A percentile compares a stretch with the other conserved stretches of the same genome.
Evolutionary conservation across 768 basidiomycete genomes (phyloP).

Genomic region (Pluteus cervinus): DNA sequence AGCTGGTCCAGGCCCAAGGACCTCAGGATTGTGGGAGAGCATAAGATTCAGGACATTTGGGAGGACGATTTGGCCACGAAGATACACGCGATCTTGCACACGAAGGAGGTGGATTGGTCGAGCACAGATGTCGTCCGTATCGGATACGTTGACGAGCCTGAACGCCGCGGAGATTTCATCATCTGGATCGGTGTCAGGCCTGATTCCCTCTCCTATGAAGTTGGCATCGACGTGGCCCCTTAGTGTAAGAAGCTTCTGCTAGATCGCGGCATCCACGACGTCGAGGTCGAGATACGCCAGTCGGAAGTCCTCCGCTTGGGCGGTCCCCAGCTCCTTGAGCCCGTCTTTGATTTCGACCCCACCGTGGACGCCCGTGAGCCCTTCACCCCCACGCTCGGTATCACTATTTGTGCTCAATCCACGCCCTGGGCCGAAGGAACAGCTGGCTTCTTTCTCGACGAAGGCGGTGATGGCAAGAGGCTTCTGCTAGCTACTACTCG

Average conservation of each 20-base stretch:
- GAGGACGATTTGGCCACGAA: constrained; percentile 9
- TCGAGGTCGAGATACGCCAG: constrained; percentile 26
- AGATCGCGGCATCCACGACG: constrained; percentile 19
- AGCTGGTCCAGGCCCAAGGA: constrained; percentile 15
- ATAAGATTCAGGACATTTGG: constrained; percentile 19
- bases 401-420: constrained; percentile 19
- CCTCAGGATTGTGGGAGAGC: constrained; percentile 16
- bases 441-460: constrained; percentile 22
- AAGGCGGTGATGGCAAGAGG: constrained; percentile 11
- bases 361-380: constrained; percentile 15
- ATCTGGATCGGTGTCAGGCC: too few relatives aligned
- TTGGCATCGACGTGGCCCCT: constrained; percentile 18
- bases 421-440: constrained; percentile 23
- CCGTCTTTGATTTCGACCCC: constrained; percentile 10
- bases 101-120: constrained; percentile 15
- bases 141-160: constrained; percentile 13
- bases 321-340: constrained; percentile 12
- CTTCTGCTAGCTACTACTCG: constrained; percentile 23
- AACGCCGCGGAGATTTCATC: too few relatives aligned
- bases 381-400: constrained; percentile 21
- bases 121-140: constrained; percentile 20
- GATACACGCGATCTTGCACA: constrained; percentile 17
- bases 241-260: constrained; percentile 17
- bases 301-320: constrained; percentile 11
- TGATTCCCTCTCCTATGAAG: constrained; percentile 18